A percentile compares a stretch with the other conserved stretches of the same genome.
Conservation (phyloP, 1,284 basidiomycete species). For the Irpex lacteus region DNA sequence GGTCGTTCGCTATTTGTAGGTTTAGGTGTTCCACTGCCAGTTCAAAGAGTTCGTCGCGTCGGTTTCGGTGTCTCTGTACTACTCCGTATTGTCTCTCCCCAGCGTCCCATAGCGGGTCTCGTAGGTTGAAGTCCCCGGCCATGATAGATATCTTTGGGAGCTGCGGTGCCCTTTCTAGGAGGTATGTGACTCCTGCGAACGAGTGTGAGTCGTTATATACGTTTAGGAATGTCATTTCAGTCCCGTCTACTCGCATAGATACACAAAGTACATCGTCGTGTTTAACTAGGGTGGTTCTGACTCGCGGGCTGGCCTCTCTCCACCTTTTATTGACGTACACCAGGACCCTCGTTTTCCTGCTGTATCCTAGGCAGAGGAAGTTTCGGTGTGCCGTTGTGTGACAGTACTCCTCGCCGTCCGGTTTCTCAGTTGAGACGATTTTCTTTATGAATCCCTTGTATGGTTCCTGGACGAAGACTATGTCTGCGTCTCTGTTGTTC, state of each 20-base stretch:
- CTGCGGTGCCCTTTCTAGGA: neutral
- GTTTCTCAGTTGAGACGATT: neutral
- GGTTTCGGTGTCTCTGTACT: neutral
- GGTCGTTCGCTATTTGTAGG: neutral
- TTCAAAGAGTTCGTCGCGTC: neutral
- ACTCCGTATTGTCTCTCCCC: neutral
- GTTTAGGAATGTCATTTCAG: neutral
- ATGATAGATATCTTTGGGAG: neutral
- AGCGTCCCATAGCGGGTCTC: neutral
- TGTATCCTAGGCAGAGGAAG: neutral
- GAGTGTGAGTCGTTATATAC: neutral
- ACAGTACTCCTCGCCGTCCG: neutral
- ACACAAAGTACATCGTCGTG: neutral
- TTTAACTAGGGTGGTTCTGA: neutral
- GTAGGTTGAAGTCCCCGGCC: neutral
- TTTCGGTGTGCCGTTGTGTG: neutral
- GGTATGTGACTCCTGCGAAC: neutral
- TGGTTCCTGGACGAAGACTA: neutral
- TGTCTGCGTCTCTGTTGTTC: neutral
- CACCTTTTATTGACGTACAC: neutral
- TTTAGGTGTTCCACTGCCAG: neutral
- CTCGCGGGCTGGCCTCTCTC: neutral
- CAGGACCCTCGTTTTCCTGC: neutral
- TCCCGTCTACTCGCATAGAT: neutral
- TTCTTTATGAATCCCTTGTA: neutral